phyloP scores from a whole-genome alignment of 2,329 filamentous ascomycete species.

The Ascochyta lentis region DNA sequence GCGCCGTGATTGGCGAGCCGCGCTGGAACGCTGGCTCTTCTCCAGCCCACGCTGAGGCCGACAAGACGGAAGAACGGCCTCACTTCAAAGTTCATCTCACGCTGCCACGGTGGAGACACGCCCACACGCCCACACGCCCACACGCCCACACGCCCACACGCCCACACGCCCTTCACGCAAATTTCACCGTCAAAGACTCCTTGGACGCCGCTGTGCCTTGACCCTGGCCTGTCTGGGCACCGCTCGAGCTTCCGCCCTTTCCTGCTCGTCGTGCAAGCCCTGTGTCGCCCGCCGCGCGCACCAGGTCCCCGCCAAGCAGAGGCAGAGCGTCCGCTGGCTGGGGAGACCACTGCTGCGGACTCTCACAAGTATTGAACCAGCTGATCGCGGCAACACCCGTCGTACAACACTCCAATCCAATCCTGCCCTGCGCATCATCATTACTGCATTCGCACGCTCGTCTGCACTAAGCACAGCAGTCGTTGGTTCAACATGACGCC shows the following conservation, averaged over 20 bases:
- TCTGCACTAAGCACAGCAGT: constrained; percentile 9
- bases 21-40: constrained; percentile 1
- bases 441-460: background rate
- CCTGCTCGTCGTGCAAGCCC: background rate
- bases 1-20: constrained; percentile 8
- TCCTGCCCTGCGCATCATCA: constrained; percentile 5
- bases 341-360: constrained; percentile 7
- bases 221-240: constrained; percentile 1
- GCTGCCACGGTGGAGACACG: constrained; percentile 5
- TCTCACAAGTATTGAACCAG: constrained; percentile 7
- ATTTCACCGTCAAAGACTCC: background rate
- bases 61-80: constrained; percentile 20
- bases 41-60: constrained; percentile 16
- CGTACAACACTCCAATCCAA: constrained; percentile 6
- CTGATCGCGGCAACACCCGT: constrained; percentile 15
- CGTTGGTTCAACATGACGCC: constrained; percentile 6
- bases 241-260: background rate
- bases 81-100: background rate
- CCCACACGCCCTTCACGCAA: background rate
- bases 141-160: too few species aligned
- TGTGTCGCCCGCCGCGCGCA: constrained; percentile 14
- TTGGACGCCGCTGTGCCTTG: background rate
- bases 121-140: too few species aligned
- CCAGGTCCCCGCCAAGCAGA: constrained; percentile 16
- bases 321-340: constrained; percentile 33